A percentile compares a stretch with the other conserved stretches of the same genome.
Conservation (phyloP, 148 eudicot species). For the Polygonum maritimum region DNA sequence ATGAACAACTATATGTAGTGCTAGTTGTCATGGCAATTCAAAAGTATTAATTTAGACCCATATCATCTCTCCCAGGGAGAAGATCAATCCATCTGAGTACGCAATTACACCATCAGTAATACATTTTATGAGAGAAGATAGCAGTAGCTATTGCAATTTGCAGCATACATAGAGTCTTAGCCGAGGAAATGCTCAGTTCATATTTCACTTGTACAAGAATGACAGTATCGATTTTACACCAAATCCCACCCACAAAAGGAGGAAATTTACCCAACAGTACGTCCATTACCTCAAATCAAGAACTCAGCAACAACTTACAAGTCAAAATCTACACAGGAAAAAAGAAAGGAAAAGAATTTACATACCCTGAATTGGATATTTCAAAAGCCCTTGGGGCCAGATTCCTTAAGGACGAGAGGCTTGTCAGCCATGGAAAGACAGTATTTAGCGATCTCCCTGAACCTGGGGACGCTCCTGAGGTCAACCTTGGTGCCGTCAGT, state of each 20-base stretch:
- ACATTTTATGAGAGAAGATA: no score
- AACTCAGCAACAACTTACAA: background rate
- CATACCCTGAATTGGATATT: conserved; percentile 18
- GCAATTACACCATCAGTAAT: no score
- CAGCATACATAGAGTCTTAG: no score
- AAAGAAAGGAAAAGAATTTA: background rate
- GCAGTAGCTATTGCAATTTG: no score
- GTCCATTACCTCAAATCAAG: background rate
- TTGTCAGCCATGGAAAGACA: conserved; percentile 50
- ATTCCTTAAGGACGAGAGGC: conserved; percentile 26
- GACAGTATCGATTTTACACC: background rate
- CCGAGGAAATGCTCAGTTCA: background rate
- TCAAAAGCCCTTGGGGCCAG: conserved; percentile 49
- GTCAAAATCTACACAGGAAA: background rate
- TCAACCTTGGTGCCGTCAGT: conserved; percentile 87
- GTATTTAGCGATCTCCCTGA: conserved; percentile 88
- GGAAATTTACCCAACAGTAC: background rate
- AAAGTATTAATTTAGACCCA: no score
- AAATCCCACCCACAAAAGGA: background rate
- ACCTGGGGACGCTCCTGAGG: conserved; percentile 86
- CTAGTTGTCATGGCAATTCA: no score
- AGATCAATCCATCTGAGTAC: no score
- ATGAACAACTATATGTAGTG: no score
- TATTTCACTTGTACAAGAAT: background rate
- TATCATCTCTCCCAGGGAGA: no score